Conservation (phyloP, 1,139 yeast species). For the Nakaseomyces uthaithaninus region DNA sequence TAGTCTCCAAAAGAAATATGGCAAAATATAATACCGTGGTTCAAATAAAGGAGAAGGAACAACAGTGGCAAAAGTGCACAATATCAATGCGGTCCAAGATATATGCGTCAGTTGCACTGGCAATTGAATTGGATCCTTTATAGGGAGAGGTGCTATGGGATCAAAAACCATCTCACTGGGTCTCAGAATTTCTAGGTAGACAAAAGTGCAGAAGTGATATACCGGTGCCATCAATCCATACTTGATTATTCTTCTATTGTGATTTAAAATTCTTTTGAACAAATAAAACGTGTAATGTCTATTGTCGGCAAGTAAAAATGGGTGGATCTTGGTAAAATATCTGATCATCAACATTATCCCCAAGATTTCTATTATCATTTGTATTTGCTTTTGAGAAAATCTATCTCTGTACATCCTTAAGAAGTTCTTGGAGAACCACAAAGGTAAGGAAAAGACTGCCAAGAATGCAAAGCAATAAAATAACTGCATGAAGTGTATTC, state of each 20-base stretch:
- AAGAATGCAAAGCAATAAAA: slow-evolving; percentile 68
- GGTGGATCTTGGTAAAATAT: slow-evolving; percentile 69
- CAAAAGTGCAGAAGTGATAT: slow-evolving; percentile 63
- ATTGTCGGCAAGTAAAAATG: slow-evolving; percentile 87
- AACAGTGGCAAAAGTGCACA: slow-evolving; percentile 52
- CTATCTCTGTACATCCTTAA: slow-evolving; percentile 35
- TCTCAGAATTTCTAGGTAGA: slow-evolving; percentile 35
- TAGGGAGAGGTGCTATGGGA: slow-evolving; percentile 32
- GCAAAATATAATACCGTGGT: slow-evolving; percentile 84
- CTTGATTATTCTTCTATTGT: slow-evolving; percentile 32
- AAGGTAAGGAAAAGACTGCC: slow-evolving; percentile 57
- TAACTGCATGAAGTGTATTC: slow-evolving; percentile 69
- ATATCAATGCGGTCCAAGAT: slow-evolving; percentile 41
- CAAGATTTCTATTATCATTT: slow-evolving; percentile 29
- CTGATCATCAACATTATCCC: slow-evolving; percentile 45
- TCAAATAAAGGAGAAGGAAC: slow-evolving; percentile 89
- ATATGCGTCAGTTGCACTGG: slow-evolving; percentile 37
- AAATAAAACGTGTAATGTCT: slow-evolving; percentile 88
- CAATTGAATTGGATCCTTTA: slow-evolving; percentile 30
- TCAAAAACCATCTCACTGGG: slow-evolving; percentile 33
- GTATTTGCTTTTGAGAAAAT: slow-evolving; percentile 24
- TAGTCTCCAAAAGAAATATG: slow-evolving; percentile 67
- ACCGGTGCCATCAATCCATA: slow-evolving; percentile 45
- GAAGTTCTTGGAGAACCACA: slow-evolving; percentile 45
- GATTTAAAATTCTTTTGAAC: slow-evolving; percentile 54